Base-by-base conservation (phyloP, 139 green algal genomes). In the Coelastrella sp. region DNA sequence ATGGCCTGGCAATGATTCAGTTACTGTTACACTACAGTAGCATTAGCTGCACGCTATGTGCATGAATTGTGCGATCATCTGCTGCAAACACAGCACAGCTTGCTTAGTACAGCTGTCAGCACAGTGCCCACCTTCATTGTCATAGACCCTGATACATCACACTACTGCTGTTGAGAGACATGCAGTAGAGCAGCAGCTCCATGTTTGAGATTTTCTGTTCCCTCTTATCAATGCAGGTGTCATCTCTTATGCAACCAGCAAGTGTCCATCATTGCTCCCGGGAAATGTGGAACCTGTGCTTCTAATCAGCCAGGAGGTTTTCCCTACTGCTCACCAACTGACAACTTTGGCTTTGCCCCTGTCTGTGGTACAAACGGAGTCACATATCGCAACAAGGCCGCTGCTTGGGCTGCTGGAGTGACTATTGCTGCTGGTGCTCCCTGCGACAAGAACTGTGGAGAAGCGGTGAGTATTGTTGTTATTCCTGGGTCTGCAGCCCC, bases 381-480 rank as follows among this genome's bases (percentile, higher is more conserved):
- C 9, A 88, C 75, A 7, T 88, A 86, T 37, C 62, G 66, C 30
- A 90, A 88, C 82, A 34, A 11, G n/a, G 76, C 40, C 48, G 53
- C 60, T 5, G 87, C 83, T 3, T 17, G 27, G 9, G 80, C 75
- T 11, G 74, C 74, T 48, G 37, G 69, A 41, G 19, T 27, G 5
- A 27, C 63, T 0, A 59, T 83, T 32, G 41, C 25, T 13, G 19
- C 35, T 13, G 25, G 25, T 4, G 21, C 40, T 35, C 30, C 53
- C 6, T 82, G 75, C 23, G 35, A 37, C 25, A 53, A 30, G 2
- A 51, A 30, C 34, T 82, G 75, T 19, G 75, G 75, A 8, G 53
- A 82, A 64, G 25, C 13, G 35, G 72, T 80, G 19, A 45, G 72
- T 40, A n/a, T n/a, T n/a, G n/a, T n/a, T n/a, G n/a, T n/a, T n/a